Base-by-base conservation (phyloP, 2,329 filamentous ascomycete species). In the Emmonsiellopsis sp. region DNA sequence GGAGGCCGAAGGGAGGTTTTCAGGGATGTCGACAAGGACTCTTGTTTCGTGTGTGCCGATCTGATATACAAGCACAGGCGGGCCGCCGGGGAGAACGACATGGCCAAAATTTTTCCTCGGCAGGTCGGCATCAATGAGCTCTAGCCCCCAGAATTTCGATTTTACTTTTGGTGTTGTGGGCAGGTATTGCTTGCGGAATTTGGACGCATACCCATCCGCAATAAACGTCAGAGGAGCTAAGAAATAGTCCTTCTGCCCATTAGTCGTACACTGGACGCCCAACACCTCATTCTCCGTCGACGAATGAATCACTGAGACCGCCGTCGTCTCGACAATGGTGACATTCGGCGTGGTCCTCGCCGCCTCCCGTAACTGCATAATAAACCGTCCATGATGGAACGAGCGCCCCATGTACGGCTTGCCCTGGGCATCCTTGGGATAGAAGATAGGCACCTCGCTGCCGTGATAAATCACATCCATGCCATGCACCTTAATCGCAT, bases 361-460 rank as follows among this genome's bases (percentile, higher is more conserved):
- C 31, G 88, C 85, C 61, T 79, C 78, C 55, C 93, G 83, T 59
- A 98, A 74, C 66, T 88, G 84, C 71, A 79, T 82, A 63, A 98
- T 89, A 72, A 98, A 96, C 61, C 89, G 83, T 46, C 93, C 93
- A 72, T 98, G 93, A 74, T 98, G 93, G 69, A 98, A 98, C 46
- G 81, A 81, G 57, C 86, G 77, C 40, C 93, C 93, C 64, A 88
- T 79, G 2, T 87, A 84, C 32, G 39, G 60, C 74, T 76, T 55
- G 66, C 63, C 21, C 68, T 72, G 47, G 61, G 65, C 49, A 55
- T 85, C 75, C 44, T 75, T 75, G 17, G 92, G 91, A 66, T 97
- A 98, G 11, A 86, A 81, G 60, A 98, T 88, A 50, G 78, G 70
- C 46, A 90, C 85, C 44, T 83, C 78, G 37, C 86, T 75, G 57